These are phyloP conservation scores for Nelumbo lutea DNA, from an alignment of 164 flowering plant genomes.

Conservation along the genomic window DNA sequence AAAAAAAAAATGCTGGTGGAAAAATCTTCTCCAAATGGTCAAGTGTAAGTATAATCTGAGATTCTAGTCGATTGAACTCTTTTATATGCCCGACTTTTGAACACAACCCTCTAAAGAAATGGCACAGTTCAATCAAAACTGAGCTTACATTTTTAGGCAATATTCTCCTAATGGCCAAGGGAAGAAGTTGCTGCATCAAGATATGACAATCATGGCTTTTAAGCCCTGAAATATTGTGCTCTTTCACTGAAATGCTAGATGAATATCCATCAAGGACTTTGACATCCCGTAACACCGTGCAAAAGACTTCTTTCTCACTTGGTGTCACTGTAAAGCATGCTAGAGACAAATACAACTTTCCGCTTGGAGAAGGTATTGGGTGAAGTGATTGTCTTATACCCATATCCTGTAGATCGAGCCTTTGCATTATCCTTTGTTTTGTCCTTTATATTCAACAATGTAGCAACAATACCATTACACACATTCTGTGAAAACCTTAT, in stretches of 20 bases:
- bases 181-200: slow-evolving; percentile 18
- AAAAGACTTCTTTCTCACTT: slow-evolving; percentile 5
- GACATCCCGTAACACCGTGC: neutral
- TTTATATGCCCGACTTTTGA: neutral
- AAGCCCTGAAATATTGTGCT: too few relatives aligned
- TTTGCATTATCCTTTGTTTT: slow-evolving; percentile 10
- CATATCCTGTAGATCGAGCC: too few relatives aligned
- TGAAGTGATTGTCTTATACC: slow-evolving; percentile 6
- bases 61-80: neutral
- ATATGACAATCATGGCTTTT: slow-evolving; percentile 7
- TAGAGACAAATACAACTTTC: slow-evolving; percentile 1
- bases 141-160: neutral
- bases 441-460: slow-evolving; percentile 13
- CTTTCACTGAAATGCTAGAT: slow-evolving; percentile 11
- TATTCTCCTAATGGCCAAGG: neutral
- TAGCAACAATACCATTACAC: slow-evolving; percentile 9
- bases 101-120: slow-evolving; percentile 12
- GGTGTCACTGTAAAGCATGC: slow-evolving; percentile 10
- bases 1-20: slow-evolving; percentile 21
- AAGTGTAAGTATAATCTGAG: neutral
- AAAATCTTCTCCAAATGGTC: slow-evolving; percentile 19
- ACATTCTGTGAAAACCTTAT: slow-evolving; percentile 2
- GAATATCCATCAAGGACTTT: slow-evolving; percentile 22
- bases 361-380: neutral
- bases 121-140: slow-evolving; percentile 3